Conservation (phyloP, 2,329 filamentous ascomycete species). For the Aspergillus felis region DNA sequence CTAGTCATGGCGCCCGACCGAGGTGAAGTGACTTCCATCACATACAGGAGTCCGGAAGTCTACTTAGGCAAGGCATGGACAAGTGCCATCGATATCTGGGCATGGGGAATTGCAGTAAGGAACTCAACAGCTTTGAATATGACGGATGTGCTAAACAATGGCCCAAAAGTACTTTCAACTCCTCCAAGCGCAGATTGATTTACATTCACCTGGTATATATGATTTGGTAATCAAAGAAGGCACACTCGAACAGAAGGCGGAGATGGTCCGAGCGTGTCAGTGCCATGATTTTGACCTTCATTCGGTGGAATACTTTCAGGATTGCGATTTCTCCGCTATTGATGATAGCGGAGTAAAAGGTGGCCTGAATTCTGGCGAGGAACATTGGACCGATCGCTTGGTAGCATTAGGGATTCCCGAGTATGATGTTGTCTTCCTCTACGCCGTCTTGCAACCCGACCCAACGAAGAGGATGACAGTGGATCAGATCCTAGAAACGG, state of each 20-base stretch:
- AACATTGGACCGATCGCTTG: neutral
- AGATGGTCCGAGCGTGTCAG: neutral
- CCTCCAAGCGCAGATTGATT: neutral
- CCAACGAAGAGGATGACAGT: neutral
- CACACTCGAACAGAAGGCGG: neutral
- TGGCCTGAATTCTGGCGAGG: neutral
- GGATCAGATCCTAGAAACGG: slow-evolving; percentile 1
- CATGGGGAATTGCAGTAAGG: neutral
- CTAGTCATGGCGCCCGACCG: neutral
- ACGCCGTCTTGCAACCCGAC: neutral
- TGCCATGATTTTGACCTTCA: neutral
- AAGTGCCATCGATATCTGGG: neutral
- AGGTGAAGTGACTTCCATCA: neutral
- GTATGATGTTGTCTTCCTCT: neutral
- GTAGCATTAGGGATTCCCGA: neutral
- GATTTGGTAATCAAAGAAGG: neutral
- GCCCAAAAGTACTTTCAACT: neutral
- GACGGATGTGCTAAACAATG: too few species aligned
- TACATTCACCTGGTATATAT: neutral
- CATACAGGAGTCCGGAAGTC: neutral
- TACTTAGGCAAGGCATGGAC: neutral
- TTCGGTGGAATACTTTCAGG: neutral
- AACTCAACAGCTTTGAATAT: too few species aligned
- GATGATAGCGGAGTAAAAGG: neutral
- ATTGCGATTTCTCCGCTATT: too few species aligned